These are phyloP conservation scores for Marasmius sp. DNA, from an alignment of 1,284 basidiomycete genomes.

Conservation along the genomic window DNA sequence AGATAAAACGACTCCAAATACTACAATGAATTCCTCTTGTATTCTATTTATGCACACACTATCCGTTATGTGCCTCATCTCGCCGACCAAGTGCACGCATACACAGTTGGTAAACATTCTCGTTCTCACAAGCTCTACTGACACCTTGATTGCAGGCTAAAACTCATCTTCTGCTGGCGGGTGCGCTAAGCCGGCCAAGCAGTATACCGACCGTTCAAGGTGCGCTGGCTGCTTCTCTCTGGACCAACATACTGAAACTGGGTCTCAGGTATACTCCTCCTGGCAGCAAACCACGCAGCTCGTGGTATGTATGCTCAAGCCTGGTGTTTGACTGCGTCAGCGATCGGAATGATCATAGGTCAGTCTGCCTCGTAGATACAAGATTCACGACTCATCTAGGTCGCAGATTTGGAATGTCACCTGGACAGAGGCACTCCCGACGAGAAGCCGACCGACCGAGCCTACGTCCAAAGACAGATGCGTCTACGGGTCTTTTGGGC, in stretches of 20 bases:
- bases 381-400: not conserved
- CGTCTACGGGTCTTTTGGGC: constrained; percentile 14
- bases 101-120: constrained; percentile 8
- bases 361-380: not conserved
- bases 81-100: constrained; percentile 6
- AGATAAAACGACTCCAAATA: constrained; percentile 11
- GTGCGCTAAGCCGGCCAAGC: constrained; percentile 13
- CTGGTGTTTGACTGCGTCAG: constrained; percentile 13
- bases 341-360: constrained; percentile 16
- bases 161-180: constrained; percentile 10
- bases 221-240: not conserved
- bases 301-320: constrained; percentile 14
- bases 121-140: not conserved
- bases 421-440: constrained; percentile 8
- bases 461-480: constrained; percentile 5
- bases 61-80: constrained; percentile 14
- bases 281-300: constrained; percentile 15
- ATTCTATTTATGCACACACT: constrained; percentile 14
- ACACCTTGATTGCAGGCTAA: constrained; percentile 8
- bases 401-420: constrained; percentile 14
- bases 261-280: constrained; percentile 11
- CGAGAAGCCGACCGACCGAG: constrained; percentile 5
- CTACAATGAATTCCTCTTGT: constrained; percentile 12
- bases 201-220: constrained; percentile 16
- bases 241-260: not conserved